These are phyloP conservation scores for Asterophora parasitica DNA, from an alignment of 768 basidiomycete genomes.

Conservation along the genomic window DNA sequence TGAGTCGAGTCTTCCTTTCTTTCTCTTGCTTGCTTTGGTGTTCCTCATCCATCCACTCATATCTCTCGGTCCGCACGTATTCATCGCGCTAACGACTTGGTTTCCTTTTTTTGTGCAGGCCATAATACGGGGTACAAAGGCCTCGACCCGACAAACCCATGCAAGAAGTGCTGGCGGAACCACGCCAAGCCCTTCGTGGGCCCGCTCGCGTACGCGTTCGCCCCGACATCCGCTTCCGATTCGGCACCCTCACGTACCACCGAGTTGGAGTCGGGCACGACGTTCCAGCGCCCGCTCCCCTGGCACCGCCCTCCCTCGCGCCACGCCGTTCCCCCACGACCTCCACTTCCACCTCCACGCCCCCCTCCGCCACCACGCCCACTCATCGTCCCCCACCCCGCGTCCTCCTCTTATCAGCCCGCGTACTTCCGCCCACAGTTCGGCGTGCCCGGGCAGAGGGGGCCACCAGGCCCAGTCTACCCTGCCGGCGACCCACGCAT, in stretches of 20 bases:
- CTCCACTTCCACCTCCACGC: too few relatives aligned
- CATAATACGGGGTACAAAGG: constrained; percentile 72
- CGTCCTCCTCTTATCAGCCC: neutral
- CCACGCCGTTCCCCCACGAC: neutral
- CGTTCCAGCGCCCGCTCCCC: constrained; percentile 36
- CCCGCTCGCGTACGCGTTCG: constrained; percentile 50
- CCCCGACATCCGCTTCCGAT: constrained; percentile 12
- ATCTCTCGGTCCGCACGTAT: too few relatives aligned
- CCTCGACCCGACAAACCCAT: constrained; percentile 61
- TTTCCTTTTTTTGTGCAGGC: too few relatives aligned
- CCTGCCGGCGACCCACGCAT: constrained; percentile 64
- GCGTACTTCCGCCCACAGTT: neutral
- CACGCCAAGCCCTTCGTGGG: constrained; percentile 59
- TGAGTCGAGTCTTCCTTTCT: constrained; percentile 29
- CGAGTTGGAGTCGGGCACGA: constrained; percentile 13
- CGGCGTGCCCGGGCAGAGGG: neutral
- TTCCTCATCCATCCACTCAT: too few relatives aligned
- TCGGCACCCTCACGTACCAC: neutral
- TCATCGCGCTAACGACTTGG: too few relatives aligned
- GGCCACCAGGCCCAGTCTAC: constrained; percentile 38
- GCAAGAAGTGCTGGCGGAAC: constrained; percentile 71
- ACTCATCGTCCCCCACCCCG: constrained; percentile 4
- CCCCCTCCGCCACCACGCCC: neutral
- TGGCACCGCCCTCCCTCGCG: neutral
- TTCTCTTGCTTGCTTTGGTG: too few relatives aligned